Percentiles rank a stretch among this genome's conserved stretches.
Evolutionary conservation across 2,329 filamentous ascomycete species (phyloP).

Genomic region (Fusarium sp.): DNA sequence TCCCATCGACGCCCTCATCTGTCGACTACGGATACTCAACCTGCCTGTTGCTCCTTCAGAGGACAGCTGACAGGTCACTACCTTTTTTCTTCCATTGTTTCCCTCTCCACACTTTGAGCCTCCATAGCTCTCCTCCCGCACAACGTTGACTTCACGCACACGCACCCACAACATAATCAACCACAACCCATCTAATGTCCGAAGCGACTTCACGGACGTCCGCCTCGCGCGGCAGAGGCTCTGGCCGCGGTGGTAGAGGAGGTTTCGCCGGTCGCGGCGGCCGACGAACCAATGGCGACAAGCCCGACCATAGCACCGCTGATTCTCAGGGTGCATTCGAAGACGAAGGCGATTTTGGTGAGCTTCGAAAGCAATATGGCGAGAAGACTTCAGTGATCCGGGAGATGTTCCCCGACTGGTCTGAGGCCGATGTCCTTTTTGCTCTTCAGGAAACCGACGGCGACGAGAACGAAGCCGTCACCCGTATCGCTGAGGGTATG

Average conservation of each 20-base stretch:
- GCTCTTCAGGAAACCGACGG: conserved; percentile 89
- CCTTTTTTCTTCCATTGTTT: conserved; percentile 37
- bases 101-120: conserved; percentile 49
- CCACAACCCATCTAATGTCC: conserved; percentile 77
- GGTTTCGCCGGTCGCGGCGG: conserved; percentile 78
- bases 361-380: conserved; percentile 91
- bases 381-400: conserved; percentile 82
- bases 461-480: conserved; percentile 78
- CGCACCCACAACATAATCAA: conserved; percentile 50
- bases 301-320: conserved; percentile 65
- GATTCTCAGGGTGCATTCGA: conserved; percentile 69
- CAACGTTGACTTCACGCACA: conserved; percentile 33
- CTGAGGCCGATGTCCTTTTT: conserved; percentile 92
- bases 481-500: conserved; percentile 82
- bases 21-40: conserved; percentile 46
- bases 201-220: conserved; percentile 88
- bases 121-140: conserved; percentile 44
- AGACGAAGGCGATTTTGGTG: conserved; percentile 90
- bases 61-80: conserved; percentile 53
- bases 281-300: conserved; percentile 81
- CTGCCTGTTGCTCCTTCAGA: conserved; percentile 52
- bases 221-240: conserved; percentile 89
- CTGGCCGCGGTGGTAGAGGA: conserved; percentile 85
- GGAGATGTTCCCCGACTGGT: conserved; percentile 96
- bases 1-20: conserved; percentile 47